Percentiles rank a stretch among this genome's conserved stretches.
These are phyloP conservation scores for Aspergillus sp. DNA, from an alignment of 2,329 filamentous ascomycete genomes.

Conservation along the genomic window DNA sequence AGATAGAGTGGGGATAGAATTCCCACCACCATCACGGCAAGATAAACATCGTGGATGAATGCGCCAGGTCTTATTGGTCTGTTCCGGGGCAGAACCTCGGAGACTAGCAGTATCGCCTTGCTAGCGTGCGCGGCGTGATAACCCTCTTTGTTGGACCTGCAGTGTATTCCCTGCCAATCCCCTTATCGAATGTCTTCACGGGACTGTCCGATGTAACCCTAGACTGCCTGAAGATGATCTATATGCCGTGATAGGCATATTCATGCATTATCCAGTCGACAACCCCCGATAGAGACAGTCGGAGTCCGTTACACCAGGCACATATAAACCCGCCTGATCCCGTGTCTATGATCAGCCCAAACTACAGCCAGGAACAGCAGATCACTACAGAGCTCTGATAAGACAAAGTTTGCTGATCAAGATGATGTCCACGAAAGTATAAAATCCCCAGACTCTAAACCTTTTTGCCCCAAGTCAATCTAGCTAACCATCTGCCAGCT, in stretches of 20 bases:
- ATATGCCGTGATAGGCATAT: not conserved
- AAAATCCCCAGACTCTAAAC: not conserved
- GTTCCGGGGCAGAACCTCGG: not conserved
- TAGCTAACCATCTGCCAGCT: not conserved
- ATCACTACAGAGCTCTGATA: not conserved
- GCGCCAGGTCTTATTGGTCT: not conserved
- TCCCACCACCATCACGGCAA: not conserved
- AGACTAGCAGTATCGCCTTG: not conserved
- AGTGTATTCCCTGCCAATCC: slow-evolving; percentile 4
- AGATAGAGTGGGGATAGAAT: not conserved
- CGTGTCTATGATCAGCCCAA: not conserved
- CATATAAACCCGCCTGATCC: not conserved
- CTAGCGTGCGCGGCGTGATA: not conserved
- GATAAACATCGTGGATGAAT: not conserved
- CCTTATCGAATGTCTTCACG: slow-evolving; percentile 8
- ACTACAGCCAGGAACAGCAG: not conserved
- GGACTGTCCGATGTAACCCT: slow-evolving; percentile 12
- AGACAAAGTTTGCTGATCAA: slow-evolving; percentile 6
- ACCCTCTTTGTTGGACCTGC: slow-evolving; percentile 1
- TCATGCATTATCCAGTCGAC: not conserved
- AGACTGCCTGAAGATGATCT: not conserved
- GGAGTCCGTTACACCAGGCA: not conserved
- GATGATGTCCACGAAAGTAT: slow-evolving; percentile 26
- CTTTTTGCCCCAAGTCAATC: not conserved
- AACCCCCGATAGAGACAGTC: not conserved